These are phyloP conservation scores for Elongisporangium undulatum DNA, from an alignment of 352 stramenopile species.

Conservation along the genomic window DNA sequence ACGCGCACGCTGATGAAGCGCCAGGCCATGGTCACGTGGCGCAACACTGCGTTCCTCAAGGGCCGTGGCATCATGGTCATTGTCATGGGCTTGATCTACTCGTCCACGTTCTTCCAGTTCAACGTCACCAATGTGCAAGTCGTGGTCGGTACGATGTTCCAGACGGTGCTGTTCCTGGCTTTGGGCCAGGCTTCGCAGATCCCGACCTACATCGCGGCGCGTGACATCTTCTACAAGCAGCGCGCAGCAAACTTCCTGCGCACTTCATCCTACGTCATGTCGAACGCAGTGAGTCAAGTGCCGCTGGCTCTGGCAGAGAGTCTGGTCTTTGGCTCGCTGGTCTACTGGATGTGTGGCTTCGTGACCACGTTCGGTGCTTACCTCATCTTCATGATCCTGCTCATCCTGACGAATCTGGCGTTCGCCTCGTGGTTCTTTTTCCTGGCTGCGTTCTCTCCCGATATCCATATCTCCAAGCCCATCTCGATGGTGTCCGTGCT, in stretches of 20 bases:
- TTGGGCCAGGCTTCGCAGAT: slow-evolving; percentile 69
- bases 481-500: slow-evolving; percentile 38
- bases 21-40: slow-evolving; percentile 46
- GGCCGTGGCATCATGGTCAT: slow-evolving; percentile 34
- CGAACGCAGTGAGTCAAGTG: slow-evolving; percentile 26
- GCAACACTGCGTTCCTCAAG: slow-evolving; percentile 33
- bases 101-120: slow-evolving; percentile 38
- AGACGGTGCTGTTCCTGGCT: slow-evolving; percentile 68
- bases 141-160: slow-evolving; percentile 78
- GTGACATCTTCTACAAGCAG: slow-evolving; percentile 46
- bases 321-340: slow-evolving; percentile 65
- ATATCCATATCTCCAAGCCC: slow-evolving; percentile 33
- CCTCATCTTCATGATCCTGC: slow-evolving; percentile 37
- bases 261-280: slow-evolving; percentile 65
- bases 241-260: slow-evolving; percentile 43
- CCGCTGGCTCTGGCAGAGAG: slow-evolving; percentile 51
- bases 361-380: slow-evolving; percentile 10
- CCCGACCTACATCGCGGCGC: slow-evolving; percentile 67
- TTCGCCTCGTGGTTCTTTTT: slow-evolving; percentile 48
- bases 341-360: slow-evolving; percentile 81
- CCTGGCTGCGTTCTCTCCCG: slow-evolving; percentile 37
- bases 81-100: slow-evolving; percentile 38
- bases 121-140: slow-evolving; percentile 29
- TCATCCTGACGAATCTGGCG: slow-evolving; percentile 36
- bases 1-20: slow-evolving; percentile 31